Conservation (phyloP, 495 filamentous ascomycete genomes). For the Alectoria sarmentosa region DNA sequence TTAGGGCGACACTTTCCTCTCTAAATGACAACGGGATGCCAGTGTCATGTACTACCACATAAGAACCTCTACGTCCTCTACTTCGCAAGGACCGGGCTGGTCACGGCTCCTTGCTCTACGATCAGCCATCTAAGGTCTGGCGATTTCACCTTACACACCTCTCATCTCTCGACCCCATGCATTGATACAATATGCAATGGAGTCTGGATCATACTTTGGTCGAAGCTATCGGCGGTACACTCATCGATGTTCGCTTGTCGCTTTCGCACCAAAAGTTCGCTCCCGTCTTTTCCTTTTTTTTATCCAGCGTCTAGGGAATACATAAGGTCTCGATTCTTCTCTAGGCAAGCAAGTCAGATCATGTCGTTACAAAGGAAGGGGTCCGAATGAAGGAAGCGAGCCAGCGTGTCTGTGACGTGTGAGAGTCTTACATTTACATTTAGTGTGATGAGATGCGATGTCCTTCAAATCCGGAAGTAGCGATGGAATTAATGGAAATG, state of each 20-base stretch:
- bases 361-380: slow-evolving; percentile 4
- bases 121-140: slow-evolving; percentile 20
- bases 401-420: slow-evolving; percentile 8
- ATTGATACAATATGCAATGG: slow-evolving; percentile 1
- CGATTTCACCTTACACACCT: slow-evolving; percentile 6
- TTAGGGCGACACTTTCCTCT: not conserved
- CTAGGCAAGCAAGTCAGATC: slow-evolving; percentile 4
- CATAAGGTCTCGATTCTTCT: slow-evolving; percentile 12
- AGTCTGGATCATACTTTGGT: slow-evolving; percentile 6
- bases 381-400: slow-evolving; percentile 8
- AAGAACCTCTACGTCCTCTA: not conserved
- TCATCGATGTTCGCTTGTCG: slow-evolving; percentile 9
- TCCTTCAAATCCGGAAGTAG: slow-evolving; percentile 12
- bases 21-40: slow-evolving; percentile 5
- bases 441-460: slow-evolving; percentile 12
- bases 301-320: slow-evolving; percentile 17
- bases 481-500: slow-evolving; percentile 20
- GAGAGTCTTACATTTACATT: slow-evolving; percentile 7
- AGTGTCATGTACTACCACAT: slow-evolving; percentile 3
- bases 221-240: slow-evolving; percentile 9
- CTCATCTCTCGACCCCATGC: not conserved
- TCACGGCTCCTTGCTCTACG: slow-evolving; percentile 10
- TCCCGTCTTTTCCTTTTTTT: slow-evolving; percentile 12
- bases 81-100: slow-evolving; percentile 14
- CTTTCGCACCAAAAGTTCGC: slow-evolving; percentile 12